Base-by-base conservation (phyloP, 2,329 filamentous ascomycete species). In the Colletotrichum brevisporum region DNA sequence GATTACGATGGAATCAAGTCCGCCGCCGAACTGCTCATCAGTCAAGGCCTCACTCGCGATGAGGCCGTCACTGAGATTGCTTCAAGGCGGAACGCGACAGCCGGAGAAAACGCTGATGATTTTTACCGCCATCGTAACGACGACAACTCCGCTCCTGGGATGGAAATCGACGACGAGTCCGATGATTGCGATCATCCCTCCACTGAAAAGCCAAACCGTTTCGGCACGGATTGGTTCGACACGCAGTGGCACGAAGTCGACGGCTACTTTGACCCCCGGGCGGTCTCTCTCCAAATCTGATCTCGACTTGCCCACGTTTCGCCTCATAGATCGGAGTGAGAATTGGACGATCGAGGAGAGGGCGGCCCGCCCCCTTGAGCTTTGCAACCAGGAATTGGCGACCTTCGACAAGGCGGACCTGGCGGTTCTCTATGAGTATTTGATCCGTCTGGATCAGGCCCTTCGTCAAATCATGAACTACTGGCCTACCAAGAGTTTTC, bases 401-500 rank as follows among this genome's bases (percentile, higher is more conserved):
- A 1, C 26, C 51, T n/a, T 53, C 26, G 51, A 31, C 51, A 16
- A 27, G 51, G 24, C 26, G 26, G 51, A 53, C 18, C 27, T 53
- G 26, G 51, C 51, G 24, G 18, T 6, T 3, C 51, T 53, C 51
- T 18, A 36, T 15, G 24, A 18, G 51, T 12, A 53, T 26, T n/a
- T 53, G 31, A 24, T 27, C 51, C 13, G n/a, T 26, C 12, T 53
- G 9, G 51, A 53, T 16, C 26, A 53, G 31, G 51, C 26, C 51
- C 31, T 53, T 24, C 51, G 51, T 31, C 51, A 53, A 15, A 53
- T 53, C 16, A 16, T n/a, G 31, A 26, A 53, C 18, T 24, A 36
- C 16, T 53, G 51, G 51, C 51, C 51, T 8, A 26, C n/a, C 10
- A 53, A 53, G 27, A n/a, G 26, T 31, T 53, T 53, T 15, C n/a